These are phyloP conservation scores for Neurospora sp. DNA, from an alignment of 495 filamentous ascomycete species.

Conservation along the genomic window DNA sequence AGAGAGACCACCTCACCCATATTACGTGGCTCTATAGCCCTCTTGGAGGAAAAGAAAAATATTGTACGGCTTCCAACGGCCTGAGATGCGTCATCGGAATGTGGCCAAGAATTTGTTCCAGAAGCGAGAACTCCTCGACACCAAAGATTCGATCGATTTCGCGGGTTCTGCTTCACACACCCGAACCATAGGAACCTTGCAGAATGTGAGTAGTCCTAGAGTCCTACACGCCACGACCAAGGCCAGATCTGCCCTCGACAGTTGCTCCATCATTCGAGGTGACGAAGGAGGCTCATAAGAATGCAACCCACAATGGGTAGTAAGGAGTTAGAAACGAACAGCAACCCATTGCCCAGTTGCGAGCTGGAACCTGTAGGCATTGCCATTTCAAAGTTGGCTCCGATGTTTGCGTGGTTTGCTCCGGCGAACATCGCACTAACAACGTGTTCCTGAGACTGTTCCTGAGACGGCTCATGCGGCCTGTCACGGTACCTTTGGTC, in stretches of 20 bases:
- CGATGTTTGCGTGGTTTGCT: background rate
- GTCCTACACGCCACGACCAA: background rate
- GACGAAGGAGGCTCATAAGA: background rate
- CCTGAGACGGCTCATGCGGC: background rate
- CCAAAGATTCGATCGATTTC: background rate
- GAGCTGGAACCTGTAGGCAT: background rate
- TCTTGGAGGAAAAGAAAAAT: background rate
- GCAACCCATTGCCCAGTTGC: background rate
- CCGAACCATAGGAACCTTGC: background rate
- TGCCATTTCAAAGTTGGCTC: conserved; percentile 2
- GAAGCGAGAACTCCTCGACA: background rate
- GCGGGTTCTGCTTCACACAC: background rate
- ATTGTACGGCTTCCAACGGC: background rate
- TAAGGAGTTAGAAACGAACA: background rate
- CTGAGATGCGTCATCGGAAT: background rate
- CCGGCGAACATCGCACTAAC: background rate
- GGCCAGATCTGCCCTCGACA: background rate
- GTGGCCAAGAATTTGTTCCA: background rate
- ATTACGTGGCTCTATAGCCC: background rate
- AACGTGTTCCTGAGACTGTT: background rate
- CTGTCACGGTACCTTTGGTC: background rate
- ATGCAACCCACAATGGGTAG: background rate
- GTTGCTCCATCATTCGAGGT: background rate
- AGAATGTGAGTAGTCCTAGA: background rate
- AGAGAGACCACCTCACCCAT: background rate